Percentiles rank a stretch among this genome's conserved stretches.
Conservation (phyloP, 2,329 filamentous ascomycete genomes). For the Pyrenophora teres region DNA sequence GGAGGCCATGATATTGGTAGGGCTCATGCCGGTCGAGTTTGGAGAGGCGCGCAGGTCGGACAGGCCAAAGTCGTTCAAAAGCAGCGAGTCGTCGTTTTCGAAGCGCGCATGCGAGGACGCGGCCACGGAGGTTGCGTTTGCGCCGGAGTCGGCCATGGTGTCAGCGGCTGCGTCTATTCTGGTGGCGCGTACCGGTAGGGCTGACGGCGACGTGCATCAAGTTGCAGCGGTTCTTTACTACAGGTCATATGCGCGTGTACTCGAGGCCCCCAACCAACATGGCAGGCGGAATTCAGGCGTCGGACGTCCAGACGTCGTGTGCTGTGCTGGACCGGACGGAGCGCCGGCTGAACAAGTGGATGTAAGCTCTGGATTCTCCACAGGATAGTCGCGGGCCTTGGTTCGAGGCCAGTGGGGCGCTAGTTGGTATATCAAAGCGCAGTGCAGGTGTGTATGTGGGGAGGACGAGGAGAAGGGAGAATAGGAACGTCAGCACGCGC, state of each 20-base stretch:
- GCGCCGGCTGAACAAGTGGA: constrained; percentile 13
- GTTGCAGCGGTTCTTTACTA: neutral
- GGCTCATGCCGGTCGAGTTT: constrained; percentile 29
- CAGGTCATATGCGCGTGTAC: constrained; percentile 8
- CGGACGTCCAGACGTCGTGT: constrained; percentile 8
- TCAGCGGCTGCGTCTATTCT: constrained; percentile 25
- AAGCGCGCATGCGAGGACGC: constrained; percentile 33
- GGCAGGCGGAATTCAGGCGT: constrained; percentile 4
- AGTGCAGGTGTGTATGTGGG: constrained; percentile 19
- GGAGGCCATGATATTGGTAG: constrained; percentile 34
- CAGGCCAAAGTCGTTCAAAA: constrained; percentile 44
- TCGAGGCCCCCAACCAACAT: constrained; percentile 6
- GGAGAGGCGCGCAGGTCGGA: constrained; percentile 36
- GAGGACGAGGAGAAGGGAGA: constrained; percentile 4
- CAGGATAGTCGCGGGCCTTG: constrained; percentile 12
- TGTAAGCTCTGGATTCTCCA: constrained; percentile 23
- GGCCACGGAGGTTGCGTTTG: constrained; percentile 36
- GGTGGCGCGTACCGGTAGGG: constrained; percentile 11
- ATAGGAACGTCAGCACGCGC: constrained; percentile 11
- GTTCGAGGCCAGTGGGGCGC: constrained; percentile 21
- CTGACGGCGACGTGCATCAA: constrained; percentile 6
- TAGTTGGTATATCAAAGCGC: constrained; percentile 16
- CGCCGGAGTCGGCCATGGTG: constrained; percentile 36
- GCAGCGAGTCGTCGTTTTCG: constrained; percentile 42
- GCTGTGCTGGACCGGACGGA: constrained; percentile 14